These are phyloP conservation scores for Raphanus sativus DNA, from an alignment of 345 rosid genomes.

Conservation along the genomic window DNA sequence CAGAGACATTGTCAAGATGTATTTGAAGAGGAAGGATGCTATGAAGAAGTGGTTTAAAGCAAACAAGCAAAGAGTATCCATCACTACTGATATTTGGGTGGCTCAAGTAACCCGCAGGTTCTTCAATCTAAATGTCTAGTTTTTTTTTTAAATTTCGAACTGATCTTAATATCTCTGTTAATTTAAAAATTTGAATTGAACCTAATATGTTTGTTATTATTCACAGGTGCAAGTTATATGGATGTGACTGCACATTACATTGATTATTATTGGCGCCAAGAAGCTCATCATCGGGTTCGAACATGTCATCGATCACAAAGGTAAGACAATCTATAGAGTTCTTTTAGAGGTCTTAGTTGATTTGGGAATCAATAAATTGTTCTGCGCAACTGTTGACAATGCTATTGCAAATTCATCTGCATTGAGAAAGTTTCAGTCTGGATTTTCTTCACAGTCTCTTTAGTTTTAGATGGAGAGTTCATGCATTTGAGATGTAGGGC, in stretches of 20 bases:
- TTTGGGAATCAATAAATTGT: background rate
- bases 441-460: background rate
- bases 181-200: background rate
- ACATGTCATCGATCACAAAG: background rate
- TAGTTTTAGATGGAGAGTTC: background rate
- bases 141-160: background rate
- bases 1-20: no score
- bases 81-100: background rate
- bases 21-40: no score
- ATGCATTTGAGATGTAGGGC: no score
- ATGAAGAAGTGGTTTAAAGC: background rate
- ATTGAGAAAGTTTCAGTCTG: background rate
- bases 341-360: background rate
- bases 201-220: background rate
- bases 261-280: background rate
- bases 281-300: background rate
- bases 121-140: background rate
- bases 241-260: background rate
- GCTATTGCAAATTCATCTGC: background rate
- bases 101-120: background rate
- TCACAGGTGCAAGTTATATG: background rate
- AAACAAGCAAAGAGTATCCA: background rate
- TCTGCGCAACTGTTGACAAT: background rate
- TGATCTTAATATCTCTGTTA: no score
- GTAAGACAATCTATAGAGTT: background rate